Base-by-base conservation (phyloP, 345 rosid species). In the thale cress (Arabidopsis thaliana) region DNA sequence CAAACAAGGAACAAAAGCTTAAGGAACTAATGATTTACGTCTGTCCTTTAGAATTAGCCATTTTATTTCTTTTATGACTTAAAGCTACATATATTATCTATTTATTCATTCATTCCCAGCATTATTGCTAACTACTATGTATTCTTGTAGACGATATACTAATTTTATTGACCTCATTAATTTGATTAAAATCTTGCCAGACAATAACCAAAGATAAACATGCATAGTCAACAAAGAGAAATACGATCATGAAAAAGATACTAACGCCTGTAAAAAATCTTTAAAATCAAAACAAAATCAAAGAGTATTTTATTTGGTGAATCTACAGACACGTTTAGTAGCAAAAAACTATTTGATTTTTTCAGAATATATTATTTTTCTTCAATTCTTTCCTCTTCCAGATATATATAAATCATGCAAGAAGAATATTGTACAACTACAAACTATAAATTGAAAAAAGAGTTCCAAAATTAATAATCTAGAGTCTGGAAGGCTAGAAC, bases 1-100 rank as follows among this genome's bases (percentile, higher is more conserved):
- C 57, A 78, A 66, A 72, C 58, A 59, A 72, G 77, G 78, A 78
- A 78, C 81, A 72, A 58, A 72, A 2, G 56, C 76, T 37, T 37
- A 56, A 70, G 61, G 58, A 64, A 77, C 55, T 57, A 64, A 69
- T 78, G 77, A 72, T 66, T 45, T 77, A 71, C 62, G 41, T 58
- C 40, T 71, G 76, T 50, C 72, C 67, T 71, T 59, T 44, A 32
- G 28, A 70, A 46, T n/a, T 28, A 58, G 40, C 50, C 48, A 52
- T 25, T 24, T 46, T 42, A 44, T 38, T 46, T 24, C 14, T 32
- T 59, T 6, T 46, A 0, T 36, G 20, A 55, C n/a, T 14, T 28
- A 51, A 38, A 76, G 42, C 58, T 44, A 34, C 37, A n/a, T 41
- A 3, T 51, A 16, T 16, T 16, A 16, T 16, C 20, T 34, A 6